Conservation (phyloP, 768 basidiomycete genomes). For the Tylopilus cervinicoccineus region DNA sequence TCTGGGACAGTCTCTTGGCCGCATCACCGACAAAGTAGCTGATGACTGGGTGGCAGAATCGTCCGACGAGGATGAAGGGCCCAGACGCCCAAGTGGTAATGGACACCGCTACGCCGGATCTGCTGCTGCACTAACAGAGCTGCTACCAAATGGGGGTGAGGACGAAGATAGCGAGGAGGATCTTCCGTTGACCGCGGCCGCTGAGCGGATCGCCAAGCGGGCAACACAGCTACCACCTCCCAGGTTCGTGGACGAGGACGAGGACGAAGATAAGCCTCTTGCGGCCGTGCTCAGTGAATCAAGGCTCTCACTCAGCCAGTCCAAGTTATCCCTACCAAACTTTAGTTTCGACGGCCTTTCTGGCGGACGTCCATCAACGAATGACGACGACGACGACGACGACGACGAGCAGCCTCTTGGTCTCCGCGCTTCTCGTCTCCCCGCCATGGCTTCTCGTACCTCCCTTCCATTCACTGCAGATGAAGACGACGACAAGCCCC, state of each 20-base stretch:
- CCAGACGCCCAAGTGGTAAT: constrained; percentile 53
- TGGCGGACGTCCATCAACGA: constrained; percentile 15
- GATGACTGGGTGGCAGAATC: constrained; percentile 49
- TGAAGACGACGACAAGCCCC: constrained; percentile 68
- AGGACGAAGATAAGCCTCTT: constrained; percentile 60
- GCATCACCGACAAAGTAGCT: constrained; percentile 18
- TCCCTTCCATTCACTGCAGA: constrained; percentile 32
- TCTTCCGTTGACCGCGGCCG: constrained; percentile 64
- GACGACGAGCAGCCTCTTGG: constrained; percentile 74
- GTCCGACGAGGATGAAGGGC: constrained; percentile 58
- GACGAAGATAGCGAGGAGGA: constrained; percentile 75
- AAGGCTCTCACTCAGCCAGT: constrained; percentile 40
- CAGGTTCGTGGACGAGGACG: constrained; percentile 38
- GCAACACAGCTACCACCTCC: constrained; percentile 28
- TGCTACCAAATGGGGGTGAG: background rate
- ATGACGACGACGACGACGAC: constrained; percentile 62
- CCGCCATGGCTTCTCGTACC: constrained; percentile 21
- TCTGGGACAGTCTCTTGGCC: constrained; percentile 17
- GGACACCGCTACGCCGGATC: constrained; percentile 44
- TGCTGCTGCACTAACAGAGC: constrained; percentile 1
- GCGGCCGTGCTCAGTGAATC: constrained; percentile 51
- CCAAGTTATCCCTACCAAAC: constrained; percentile 42
- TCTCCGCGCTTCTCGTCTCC: constrained; percentile 53
- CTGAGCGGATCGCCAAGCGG: constrained; percentile 52
- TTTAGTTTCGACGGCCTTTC: constrained; percentile 38